Evolutionary conservation across 1,284 basidiomycete genomes (phyloP), one percentile per base, ranked within the genome.

Genomic region (Moniliophthora roreri): DNA sequence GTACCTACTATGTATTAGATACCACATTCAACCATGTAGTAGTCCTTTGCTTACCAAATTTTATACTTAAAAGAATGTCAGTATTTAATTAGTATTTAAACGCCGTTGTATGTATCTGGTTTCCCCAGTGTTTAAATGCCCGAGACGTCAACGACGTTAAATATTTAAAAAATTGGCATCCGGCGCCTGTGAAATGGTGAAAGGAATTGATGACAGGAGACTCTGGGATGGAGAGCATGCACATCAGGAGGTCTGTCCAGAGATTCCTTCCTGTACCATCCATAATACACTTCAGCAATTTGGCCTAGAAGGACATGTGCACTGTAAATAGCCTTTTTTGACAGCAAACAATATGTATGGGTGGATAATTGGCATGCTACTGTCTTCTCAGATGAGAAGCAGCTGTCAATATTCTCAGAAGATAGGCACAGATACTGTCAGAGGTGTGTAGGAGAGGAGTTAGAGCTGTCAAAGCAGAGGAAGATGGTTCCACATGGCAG

Each of bases 401-500:
- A 63, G 51, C 56, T 62, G 55, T 54, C 60, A 15, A 21, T 58
- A n/a, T 57, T 66, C 52, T 51, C 53, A 8, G 61, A 60, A 45
- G 61, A 66, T 62, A 63, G 63, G 24, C 46, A 41, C 36, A 45
- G 58, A 23, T 64, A 58, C 39, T 36, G 46, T 11, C 59, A 56
- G 56, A 60, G 57, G 36, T 49, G 40, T n/a, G 40, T 20, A 20
- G 63, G 64, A 23, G 55, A 62, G 42, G 53, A 47, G 23, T 49
- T 53, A 7, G 44, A 49, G 37, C 53, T 55, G n/a, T 45, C 48
- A 13, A 57, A 54, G 20, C 57, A 58, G n/a, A 51, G 46, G 39
- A 53, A 54, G 36, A 59, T 53, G n/a, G 55, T 64, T 26, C 63
- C 63, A 52, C 59, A 62, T 58, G 58, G 63, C 39, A 59, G 63